Base-by-base conservation (phyloP, 139 green algal species). In the Limnomonas spitsbergensis region DNA sequence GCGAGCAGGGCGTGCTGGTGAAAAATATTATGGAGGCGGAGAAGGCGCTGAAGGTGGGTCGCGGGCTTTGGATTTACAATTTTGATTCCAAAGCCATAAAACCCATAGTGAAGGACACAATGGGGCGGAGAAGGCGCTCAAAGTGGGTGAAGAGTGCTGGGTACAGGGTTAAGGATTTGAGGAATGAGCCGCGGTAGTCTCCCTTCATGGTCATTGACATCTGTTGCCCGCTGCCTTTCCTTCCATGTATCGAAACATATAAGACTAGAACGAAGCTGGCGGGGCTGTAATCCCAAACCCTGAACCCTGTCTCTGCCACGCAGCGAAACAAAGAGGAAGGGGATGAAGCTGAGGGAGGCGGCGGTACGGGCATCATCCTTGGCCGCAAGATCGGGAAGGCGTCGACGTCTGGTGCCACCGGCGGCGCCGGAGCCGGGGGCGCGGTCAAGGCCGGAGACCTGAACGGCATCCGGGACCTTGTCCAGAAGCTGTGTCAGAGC, bases 21-120 rank as follows among this genome's bases (percentile, higher is more conserved):
- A 80, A 82, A 52, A 83, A 94, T 77, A 94, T 94, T 32, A 31
- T 93, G 47, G 77, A 85, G 38, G 88, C 84, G 24, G 77, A 92
- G 78, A 75, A 91, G 53, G 80, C 86, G 29, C 84, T 94, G 37
- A 81, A 89, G 87, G 84, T 81, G 68, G 26, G 84, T 6, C 2
- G 66, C 40, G 27, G 38, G 54, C 38, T 53, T 40, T 2, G 27
- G 7, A 74, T 2, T 2, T 53, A n/a, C n/a, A n/a, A n/a, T n/a
- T n/a, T n/a, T n/a, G n/a, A n/a, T n/a, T n/a, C n/a, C n/a, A n/a
- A n/a, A n/a, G n/a, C n/a, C n/a, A n/a, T n/a, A n/a, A n/a, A n/a
- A n/a, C n/a, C n/a, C n/a, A n/a, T 94, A 26, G 90, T 94, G 47
- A 80, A 82, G 56, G 81, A 94, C 79, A 94, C 93, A 32, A 31